Conservation (phyloP, 805 yeast species). For the Komagataella pastoris region DNA sequence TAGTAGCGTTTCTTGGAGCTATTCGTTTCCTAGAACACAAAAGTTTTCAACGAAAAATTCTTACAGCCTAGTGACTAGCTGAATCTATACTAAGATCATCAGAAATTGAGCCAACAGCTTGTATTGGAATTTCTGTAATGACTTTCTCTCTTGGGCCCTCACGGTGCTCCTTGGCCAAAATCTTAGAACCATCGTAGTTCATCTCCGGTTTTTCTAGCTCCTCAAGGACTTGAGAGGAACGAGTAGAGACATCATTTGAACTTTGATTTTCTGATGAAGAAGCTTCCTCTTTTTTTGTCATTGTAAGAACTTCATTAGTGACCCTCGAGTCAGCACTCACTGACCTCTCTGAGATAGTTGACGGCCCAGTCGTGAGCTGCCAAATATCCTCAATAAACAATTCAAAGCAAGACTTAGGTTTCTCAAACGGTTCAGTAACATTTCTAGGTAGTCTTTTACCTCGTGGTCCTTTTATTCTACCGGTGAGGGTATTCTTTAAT, state of each 20-base stretch:
- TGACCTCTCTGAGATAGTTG: not conserved
- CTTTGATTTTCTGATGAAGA: conserved; percentile 1
- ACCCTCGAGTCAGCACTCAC: conserved; percentile 2
- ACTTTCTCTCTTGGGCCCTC: not conserved
- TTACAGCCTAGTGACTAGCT: not conserved
- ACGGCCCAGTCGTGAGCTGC: not conserved
- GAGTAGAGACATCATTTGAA: not conserved
- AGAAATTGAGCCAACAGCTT: not conserved
- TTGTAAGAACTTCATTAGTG: conserved; percentile 8
- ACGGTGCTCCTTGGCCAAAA: not conserved
- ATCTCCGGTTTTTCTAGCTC: conserved; percentile 1
- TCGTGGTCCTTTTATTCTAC: conserved; percentile 44
- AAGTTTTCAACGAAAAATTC: too few species aligned
- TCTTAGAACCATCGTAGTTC: not conserved
- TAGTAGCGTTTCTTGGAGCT: too few species aligned
- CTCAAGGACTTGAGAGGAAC: not conserved
- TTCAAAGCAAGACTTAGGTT: not conserved
- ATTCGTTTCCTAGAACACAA: too few species aligned
- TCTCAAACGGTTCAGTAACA: conserved; percentile 26
- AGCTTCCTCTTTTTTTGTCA: conserved; percentile 15
- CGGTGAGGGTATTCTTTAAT: conserved; percentile 39
- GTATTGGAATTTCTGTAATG: not conserved
- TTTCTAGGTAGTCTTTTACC: conserved; percentile 56
- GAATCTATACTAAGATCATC: not conserved
- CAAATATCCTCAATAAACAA: not conserved